Percentiles rank a stretch among this genome's conserved stretches.
These are phyloP conservation scores for Termitomyces sp. DNA, from an alignment of 768 basidiomycete genomes.

Conservation along the genomic window DNA sequence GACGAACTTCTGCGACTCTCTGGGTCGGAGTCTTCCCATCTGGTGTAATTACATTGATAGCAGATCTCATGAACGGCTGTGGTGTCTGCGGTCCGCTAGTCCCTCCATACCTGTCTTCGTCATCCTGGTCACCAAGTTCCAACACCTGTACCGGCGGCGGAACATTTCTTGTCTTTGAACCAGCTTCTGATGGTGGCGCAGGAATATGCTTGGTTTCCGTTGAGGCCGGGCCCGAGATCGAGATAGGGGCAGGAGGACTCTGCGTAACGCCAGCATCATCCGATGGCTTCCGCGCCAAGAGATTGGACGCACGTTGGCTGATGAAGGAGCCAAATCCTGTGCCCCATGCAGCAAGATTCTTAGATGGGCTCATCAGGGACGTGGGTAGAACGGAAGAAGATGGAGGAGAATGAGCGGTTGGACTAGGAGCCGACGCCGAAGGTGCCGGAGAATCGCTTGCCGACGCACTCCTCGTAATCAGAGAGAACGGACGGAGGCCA, in stretches of 20 bases:
- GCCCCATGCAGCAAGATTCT: constrained; percentile 16
- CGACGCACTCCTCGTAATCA: constrained; percentile 7
- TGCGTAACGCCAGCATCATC: constrained; percentile 4
- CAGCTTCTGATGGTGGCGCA: constrained; percentile 4
- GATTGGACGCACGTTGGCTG: constrained; percentile 14
- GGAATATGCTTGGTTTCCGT: constrained; percentile 4
- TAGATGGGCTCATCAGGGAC: constrained; percentile 11
- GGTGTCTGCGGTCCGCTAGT: constrained; percentile 9
- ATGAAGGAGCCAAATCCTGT: constrained; percentile 18
- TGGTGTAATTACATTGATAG: constrained; percentile 5
- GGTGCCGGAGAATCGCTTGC: background rate
- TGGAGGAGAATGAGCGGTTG: constrained; percentile 8
- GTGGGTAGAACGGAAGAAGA: constrained; percentile 3
- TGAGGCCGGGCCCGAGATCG: background rate
- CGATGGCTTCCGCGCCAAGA: constrained; percentile 11
- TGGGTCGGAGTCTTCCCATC: background rate
- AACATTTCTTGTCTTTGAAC: background rate
- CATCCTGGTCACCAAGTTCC: background rate
- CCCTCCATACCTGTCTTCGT: constrained; percentile 1
- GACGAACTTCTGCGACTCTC: background rate
- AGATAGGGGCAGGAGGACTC: background rate
- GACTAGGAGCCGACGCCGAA: background rate
- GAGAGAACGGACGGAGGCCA: constrained; percentile 14
- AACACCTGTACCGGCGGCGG: background rate
- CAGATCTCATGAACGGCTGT: constrained; percentile 5